Base-by-base conservation (phyloP, 345 rosid genomes). In the Eucalyptus viminalis region DNA sequence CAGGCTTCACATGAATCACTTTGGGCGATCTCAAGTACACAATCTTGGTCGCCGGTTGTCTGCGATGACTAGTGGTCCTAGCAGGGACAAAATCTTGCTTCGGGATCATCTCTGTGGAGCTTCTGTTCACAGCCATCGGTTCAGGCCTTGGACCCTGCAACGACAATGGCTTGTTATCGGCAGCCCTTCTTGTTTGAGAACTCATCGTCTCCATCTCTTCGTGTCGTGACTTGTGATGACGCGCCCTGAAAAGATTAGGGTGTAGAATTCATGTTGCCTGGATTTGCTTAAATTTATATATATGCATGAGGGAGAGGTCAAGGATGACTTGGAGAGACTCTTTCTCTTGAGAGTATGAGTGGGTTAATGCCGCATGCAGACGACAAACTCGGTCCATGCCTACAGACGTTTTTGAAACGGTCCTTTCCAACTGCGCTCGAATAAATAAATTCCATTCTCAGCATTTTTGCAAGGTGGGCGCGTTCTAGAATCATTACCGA, bases 1-100 rank as follows among this genome's bases (percentile, higher is more conserved):
- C 93, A 4, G 94, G 93, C 27, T 87, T 85, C 7, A 90, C 94
- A 50, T 92, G 94, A 43, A 93, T 91, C 80, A 93, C 86, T 91
- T 93, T 93, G 3, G 96, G 96, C 67, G 94, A 92, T n/a, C 81
- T 92, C 86, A 93, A 54, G 88, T 92, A 90, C 27, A 94, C 90
- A 24, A 93, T 88, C 4, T 90, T 92, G 14, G 94, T 93, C 62
- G 80, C 56, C 27, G 90, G 45, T 34, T 86, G 17, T 29, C 69
- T 54, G 69, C 19, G 44, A 53, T 12, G 14, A 7, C 56, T 34
- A 50, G 37, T 34, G 49, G 54, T 34, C 17, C 49, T 34, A 7
- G 88, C 69, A 5, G 49, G 67, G n/a, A 1, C 49, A 12, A 53
- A 54, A 86, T 43, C 87, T 76, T 11, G 85, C 85, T 40, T 12